Conservation (phyloP, 2,329 filamentous ascomycete species). For the Fusarium heterosporum region DNA sequence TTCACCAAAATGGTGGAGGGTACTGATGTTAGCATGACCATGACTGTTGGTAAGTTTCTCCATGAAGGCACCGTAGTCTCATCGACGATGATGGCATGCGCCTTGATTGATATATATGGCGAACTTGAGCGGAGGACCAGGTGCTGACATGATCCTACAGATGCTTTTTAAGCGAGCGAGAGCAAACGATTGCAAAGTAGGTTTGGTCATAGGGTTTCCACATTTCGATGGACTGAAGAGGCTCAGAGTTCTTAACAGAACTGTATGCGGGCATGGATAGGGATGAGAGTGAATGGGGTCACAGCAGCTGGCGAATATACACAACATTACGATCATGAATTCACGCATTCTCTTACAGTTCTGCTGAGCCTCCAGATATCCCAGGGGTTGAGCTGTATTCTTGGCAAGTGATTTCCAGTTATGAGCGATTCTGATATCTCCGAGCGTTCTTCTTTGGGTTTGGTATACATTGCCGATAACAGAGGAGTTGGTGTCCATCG, state of each 20-base stretch:
- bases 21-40: constrained; percentile 82
- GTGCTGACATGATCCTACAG: constrained; percentile 30
- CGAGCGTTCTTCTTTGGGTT: background rate
- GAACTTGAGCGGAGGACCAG: background rate
- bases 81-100: too few relatives aligned
- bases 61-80: background rate
- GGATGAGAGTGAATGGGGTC: constrained; percentile 11
- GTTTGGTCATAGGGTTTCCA: constrained; percentile 7
- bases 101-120: background rate
- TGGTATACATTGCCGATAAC: background rate
- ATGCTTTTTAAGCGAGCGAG: constrained; percentile 39
- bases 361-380: background rate
- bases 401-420: background rate
- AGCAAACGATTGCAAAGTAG: constrained; percentile 6
- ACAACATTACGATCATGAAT: constrained; percentile 45
- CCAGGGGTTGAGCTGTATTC: background rate
- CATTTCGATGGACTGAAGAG: constrained; percentile 7
- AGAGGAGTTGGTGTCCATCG: background rate
- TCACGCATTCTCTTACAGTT: constrained; percentile 39
- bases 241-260: background rate
- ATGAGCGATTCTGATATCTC: background rate
- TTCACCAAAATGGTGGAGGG: constrained; percentile 99
- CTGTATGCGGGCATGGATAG: constrained; percentile 14
- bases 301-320: constrained; percentile 40
- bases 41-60: constrained; percentile 72